Base-by-base conservation (phyloP, 768 basidiomycete species). In the Boletus speciosus region DNA sequence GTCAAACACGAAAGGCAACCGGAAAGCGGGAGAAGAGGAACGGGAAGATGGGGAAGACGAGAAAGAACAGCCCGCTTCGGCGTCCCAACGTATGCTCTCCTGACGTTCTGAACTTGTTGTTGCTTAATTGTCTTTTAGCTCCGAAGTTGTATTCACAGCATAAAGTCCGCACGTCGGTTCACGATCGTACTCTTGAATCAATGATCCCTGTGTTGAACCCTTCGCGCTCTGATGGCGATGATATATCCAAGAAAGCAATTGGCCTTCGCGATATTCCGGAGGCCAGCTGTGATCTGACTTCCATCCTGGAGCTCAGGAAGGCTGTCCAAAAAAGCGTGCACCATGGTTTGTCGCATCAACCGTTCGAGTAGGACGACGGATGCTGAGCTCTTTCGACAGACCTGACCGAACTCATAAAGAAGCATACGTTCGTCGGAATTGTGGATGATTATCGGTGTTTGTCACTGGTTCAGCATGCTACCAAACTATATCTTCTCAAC, bases 361-460 rank as follows among this genome's bases (percentile, higher is more conserved):
- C 19, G 21, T 34, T 46, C 11, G 5, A 51, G 21, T 27, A 2
- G 31, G 21, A 36, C n/a, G 25, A 46, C 9, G 6, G n/a, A 11
- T 32, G 0, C 36, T 50, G 16, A 39, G 11, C 12, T 42, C 41
- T 21, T 27, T 49, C 51, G 51, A 25, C 61, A 98, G 96, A 84
- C 45, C 73, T 98, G 37, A 81, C 83, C 0, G 90, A 93, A 63
- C 89, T 98, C 43, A 65, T 98, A 32, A 80, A 85, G 59, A 86
- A 90, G 46, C 93, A 97, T 63, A 88, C 84, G 0, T 97, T 97
- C 62, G 93, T 98, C 32, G 95, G 96, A 2, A 84, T 98, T 36
- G 90, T 93, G 8, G 93, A 96, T 65, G 71, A 84, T 9, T 66
- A 79, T 23, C 79, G 82, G 29, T 88, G 84, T 60, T 74, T 93